Evolutionary conservation across 345 rosid species (phyloP).

Genomic region (Brassica nigra): DNA sequence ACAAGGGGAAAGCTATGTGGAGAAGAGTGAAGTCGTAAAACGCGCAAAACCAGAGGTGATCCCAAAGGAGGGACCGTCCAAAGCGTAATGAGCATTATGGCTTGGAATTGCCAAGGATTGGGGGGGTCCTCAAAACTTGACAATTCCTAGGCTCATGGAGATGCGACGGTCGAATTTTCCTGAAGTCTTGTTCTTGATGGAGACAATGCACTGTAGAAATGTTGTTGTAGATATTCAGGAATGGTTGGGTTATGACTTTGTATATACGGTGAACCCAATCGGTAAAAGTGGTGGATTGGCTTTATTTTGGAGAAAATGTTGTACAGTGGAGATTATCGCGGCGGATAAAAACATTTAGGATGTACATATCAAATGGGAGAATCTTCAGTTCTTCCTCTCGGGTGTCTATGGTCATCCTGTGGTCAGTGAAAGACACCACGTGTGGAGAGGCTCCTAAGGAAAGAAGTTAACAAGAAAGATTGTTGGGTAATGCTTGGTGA

Average conservation of each 20-base stretch:
- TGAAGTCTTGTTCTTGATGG: too few species aligned
- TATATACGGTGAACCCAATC: not conserved
- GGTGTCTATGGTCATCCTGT: too few species aligned
- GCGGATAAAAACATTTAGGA: too few species aligned
- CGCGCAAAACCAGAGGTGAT: not conserved
- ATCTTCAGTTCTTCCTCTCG: too few species aligned
- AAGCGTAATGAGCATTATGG: not conserved
- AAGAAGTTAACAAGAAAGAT: too few species aligned
- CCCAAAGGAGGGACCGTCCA: not conserved
- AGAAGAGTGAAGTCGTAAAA: too few species aligned
- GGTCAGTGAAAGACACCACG: too few species aligned
- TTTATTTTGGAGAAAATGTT: not conserved
- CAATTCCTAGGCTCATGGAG: not conserved
- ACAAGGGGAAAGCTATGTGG: too few species aligned
- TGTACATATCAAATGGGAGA: too few species aligned
- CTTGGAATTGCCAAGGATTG: not conserved
- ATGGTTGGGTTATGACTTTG: not conserved
- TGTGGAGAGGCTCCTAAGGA: too few species aligned
- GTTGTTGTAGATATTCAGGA: not conserved
- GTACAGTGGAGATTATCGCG: too few species aligned
- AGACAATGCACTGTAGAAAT: not conserved
- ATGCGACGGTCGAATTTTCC: not conserved
- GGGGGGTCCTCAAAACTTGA: not conserved
- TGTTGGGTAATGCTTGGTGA: too few species aligned
- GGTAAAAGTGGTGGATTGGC: not conserved